Conservation (phyloP, 148 eudicot species). For the Hydrangea macrophylla region DNA sequence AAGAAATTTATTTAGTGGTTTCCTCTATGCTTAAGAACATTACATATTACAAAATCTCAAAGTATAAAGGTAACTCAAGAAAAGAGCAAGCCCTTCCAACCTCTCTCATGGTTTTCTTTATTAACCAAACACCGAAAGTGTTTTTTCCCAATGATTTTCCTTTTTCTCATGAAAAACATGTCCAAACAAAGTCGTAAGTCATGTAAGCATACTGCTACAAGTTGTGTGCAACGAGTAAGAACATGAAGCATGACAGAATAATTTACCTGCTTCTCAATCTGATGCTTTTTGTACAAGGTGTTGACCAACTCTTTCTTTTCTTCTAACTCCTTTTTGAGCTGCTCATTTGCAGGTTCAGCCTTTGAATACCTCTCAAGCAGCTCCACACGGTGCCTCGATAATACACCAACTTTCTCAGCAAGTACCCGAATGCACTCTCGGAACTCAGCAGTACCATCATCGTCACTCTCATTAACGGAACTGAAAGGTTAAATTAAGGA, state of each 20-base stretch:
- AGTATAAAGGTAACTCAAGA: not conserved
- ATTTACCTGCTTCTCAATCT: constrained; percentile 83
- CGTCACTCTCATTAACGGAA: constrained; percentile 54
- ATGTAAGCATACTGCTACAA: not conserved
- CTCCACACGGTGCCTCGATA: constrained; percentile 80
- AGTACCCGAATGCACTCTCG: constrained; percentile 68
- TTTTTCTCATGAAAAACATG: too few species aligned
- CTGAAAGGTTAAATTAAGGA: constrained; percentile 32
- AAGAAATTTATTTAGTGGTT: too few species aligned
- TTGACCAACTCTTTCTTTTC: constrained; percentile 77
- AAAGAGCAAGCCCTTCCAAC: not conserved
- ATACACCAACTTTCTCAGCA: constrained; percentile 75
- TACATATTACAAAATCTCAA: too few species aligned
- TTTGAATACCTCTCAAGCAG: constrained; percentile 71
- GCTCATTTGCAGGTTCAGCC: constrained; percentile 58
- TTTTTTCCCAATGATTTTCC: too few species aligned
- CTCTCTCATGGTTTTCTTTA: too few species aligned
- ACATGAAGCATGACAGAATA: not conserved
- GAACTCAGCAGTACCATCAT: constrained; percentile 64
- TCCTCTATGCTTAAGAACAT: too few species aligned
- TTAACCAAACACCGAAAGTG: too few species aligned
- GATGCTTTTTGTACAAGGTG: constrained; percentile 77
- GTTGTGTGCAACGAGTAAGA: not conserved
- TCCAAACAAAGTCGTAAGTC: too few species aligned
- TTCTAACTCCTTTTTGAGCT: constrained; percentile 68